Evolutionary conservation across 139 green algal species (phyloP), one percentile per base, ranked within the genome.

Genomic region (Micractinium sp.): DNA sequence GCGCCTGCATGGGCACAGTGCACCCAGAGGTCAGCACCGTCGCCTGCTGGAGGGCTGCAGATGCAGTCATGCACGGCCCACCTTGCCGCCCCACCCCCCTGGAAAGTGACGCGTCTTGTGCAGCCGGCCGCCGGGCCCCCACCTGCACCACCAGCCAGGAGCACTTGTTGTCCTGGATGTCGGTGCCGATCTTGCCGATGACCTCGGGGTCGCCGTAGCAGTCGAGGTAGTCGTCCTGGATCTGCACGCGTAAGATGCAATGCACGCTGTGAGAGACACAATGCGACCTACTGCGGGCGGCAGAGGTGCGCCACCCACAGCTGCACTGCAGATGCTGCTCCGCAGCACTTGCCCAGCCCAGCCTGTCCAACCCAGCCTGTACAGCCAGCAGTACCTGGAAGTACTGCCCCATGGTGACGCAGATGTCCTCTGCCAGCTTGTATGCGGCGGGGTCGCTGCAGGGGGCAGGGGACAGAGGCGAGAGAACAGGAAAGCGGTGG

Each of bases 211-310:
- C 96, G 31, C 95, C 98, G 92, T 94, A 99, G 92, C 95, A 98
- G 94, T 99, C 98, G 88, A 99, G 92, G 90, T 97, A 98, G 93
- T 99, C 98, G 92, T 99, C 98, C 94, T 99, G 98, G 87, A 99
- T 98, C 95, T 97, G 94, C 85, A 82, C 3, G 29, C n/a, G n/a
- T n/a, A n/a, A n/a, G n/a, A n/a, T n/a, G n/a, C n/a, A n/a, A n/a
- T n/a, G n/a, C n/a, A n/a, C n/a, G n/a, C n/a, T n/a, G n/a, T n/a
- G n/a, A n/a, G n/a, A n/a, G n/a, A n/a, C n/a, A n/a, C n/a, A n/a
- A n/a, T n/a, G n/a, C n/a, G n/a, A 73, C 23, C 7, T 73, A 29
- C 23, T 19, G 66, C 9, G 25, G 9, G 66, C 25, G 14, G 47
- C 47, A 56, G 47, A 56, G 47, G 47, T 56, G 9, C 9, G 47